Evolutionary conservation across 257 asterid species (phyloP).

Genomic region (Capsicum baccatum): DNA sequence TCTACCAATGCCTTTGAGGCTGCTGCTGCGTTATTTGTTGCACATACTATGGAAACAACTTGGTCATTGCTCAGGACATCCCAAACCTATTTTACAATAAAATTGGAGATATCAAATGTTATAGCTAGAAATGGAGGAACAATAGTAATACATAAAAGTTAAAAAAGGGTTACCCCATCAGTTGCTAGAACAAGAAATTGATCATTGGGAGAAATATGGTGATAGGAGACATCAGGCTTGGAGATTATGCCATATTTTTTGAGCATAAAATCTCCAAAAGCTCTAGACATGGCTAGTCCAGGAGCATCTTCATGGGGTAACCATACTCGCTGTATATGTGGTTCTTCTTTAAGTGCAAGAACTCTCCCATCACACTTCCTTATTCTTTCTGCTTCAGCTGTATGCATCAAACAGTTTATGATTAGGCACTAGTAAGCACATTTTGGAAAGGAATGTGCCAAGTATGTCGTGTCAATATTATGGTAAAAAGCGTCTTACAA

Average conservation of each 20-base stretch:
- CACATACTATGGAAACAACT: slow-evolving; percentile 56
- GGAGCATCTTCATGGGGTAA: slow-evolving; percentile 74
- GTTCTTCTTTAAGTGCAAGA: slow-evolving; percentile 65
- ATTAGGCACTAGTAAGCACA: not conserved
- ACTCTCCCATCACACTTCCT: slow-evolving; percentile 76
- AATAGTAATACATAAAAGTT: not conserved
- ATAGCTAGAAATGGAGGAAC: not conserved
- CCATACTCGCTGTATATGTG: slow-evolving; percentile 80
- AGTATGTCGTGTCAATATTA: not conserved
- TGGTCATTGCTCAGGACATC: slow-evolving; percentile 77
- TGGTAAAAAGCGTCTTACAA: slow-evolving; percentile 44
- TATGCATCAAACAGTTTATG: slow-evolving; percentile 21
- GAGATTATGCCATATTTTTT: slow-evolving; percentile 72
- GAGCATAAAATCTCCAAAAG: slow-evolving; percentile 78
- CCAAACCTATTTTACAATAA: slow-evolving; percentile 63
- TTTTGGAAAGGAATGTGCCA: not conserved
- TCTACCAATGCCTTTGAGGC: slow-evolving; percentile 81
- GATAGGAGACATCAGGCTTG: slow-evolving; percentile 65
- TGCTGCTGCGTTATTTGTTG: slow-evolving; percentile 49
- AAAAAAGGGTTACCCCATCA: slow-evolving; percentile 63
- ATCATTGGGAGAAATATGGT: slow-evolving; percentile 56
- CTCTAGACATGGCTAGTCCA: slow-evolving; percentile 91
- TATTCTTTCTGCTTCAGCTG: slow-evolving; percentile 90
- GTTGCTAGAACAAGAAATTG: slow-evolving; percentile 77
- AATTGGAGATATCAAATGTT: not conserved